Evolutionary conservation across 192 early-diverging fungal genomes (phyloP), one percentile per base, ranked within the genome.

Genomic region (Dimargaris cristalligena): DNA sequence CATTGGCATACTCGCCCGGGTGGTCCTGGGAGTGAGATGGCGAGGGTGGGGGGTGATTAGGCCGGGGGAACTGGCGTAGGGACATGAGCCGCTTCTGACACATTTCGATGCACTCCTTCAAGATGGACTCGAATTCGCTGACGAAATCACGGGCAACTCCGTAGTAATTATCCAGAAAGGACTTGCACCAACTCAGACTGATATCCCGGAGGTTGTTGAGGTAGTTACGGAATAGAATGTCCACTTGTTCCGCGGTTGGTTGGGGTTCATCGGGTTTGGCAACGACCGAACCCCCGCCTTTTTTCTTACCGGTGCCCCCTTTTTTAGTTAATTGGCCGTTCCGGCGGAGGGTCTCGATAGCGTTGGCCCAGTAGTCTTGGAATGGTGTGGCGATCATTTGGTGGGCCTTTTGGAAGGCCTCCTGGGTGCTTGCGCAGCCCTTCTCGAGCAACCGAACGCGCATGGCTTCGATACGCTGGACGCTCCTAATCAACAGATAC

Each of bases 111-210:
- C 73, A 75, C 52, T 75, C 73, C 63, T 70, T 65, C 62, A 75
- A 55, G 44, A 75, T 75, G 4, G 73, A 71, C 54, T 75, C 73
- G 45, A 75, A 67, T 62, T 75, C 73, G 14, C 70, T 67, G 28
- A 67, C 73, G 69, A 75, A 75, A 67, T 75, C 73, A 2, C 73
- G 64, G 25, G 73, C 73, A n/a, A 75, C 73, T 2, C 70, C 68
- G 30, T 71, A 75, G 67, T 75, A 75, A 59, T 72, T 74, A 56
- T 78, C 74, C 14, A 76, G 62, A 54, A 78, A 78, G 4, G 69
- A 67, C 33, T 67, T 66, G 58, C 72, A 71, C 74, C 74, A 78
- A 47, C 70, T 64, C 11, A 65, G 65, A 62, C 74, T 69, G 23
- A 74, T 66, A 32, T 72, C 77, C 32, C 66, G 64, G 60, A 68